Conservation (phyloP, 2,329 filamentous ascomycete genomes). For the Orbilia oligospora region DNA sequence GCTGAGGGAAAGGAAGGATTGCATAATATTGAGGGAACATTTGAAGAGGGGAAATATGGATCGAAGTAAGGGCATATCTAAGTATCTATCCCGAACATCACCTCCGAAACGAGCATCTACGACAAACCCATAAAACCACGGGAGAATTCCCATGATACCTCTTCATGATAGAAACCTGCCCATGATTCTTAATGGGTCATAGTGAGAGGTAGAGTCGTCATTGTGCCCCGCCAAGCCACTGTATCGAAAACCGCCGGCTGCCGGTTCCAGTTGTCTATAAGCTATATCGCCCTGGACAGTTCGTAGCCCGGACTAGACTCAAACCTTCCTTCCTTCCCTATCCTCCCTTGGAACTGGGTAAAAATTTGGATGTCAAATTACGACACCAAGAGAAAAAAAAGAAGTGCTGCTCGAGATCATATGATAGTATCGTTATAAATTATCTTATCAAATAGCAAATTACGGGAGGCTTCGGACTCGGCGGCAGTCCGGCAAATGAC, state of each 20-base stretch:
- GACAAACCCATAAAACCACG: constrained; percentile 7
- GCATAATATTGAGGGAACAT: too few relatives aligned
- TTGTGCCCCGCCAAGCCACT: constrained; percentile 28
- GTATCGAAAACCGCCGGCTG: constrained; percentile 33
- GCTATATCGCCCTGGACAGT: constrained; percentile 6
- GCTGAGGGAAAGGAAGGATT: background rate
- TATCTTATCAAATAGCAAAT: too few relatives aligned
- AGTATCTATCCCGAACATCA: constrained; percentile 37
- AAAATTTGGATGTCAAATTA: background rate
- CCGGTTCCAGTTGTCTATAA: background rate
- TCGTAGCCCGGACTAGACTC: background rate
- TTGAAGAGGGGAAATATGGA: background rate
- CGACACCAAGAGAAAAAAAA: background rate
- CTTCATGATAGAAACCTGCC: background rate
- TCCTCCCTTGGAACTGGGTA: background rate
- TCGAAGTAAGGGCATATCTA: background rate
- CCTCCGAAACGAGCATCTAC: constrained; percentile 57
- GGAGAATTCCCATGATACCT: background rate
- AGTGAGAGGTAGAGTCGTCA: constrained; percentile 9
- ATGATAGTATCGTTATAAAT: background rate
- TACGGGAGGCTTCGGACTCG: background rate
- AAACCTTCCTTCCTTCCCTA: background rate
- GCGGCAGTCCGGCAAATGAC: constrained; percentile 33
- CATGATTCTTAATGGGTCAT: background rate
- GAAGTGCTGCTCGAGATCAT: background rate